Evolutionary conservation across 495 filamentous ascomycete species (phyloP).

Genomic region (Xanthoparmelia taractica): DNA sequence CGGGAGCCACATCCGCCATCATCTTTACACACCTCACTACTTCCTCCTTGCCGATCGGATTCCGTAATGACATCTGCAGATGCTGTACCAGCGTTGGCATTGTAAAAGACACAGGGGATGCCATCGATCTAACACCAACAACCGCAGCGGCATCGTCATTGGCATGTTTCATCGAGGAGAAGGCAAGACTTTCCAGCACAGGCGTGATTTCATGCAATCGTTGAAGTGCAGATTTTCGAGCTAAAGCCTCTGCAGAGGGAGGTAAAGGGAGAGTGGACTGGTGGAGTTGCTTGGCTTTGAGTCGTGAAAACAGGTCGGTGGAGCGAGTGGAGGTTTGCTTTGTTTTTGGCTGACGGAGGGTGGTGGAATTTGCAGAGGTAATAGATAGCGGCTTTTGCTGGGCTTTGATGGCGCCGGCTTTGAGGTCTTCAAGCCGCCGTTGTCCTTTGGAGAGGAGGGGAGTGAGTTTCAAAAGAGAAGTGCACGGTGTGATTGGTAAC

Average conservation of each 20-base stretch:
- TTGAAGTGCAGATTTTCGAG: constrained; percentile 50
- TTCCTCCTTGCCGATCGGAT: constrained; percentile 54
- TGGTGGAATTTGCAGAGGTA: neutral
- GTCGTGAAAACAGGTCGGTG: constrained; percentile 49
- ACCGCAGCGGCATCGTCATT: constrained; percentile 13
- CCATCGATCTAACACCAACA: constrained; percentile 24
- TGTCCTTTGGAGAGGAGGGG: constrained; percentile 48
- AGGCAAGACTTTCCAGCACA: constrained; percentile 50
- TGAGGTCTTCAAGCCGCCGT: constrained; percentile 53
- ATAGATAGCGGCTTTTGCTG: constrained; percentile 15
- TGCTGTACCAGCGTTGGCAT: constrained; percentile 51
- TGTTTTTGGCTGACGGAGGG: neutral
- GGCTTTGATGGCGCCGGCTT: constrained; percentile 31
- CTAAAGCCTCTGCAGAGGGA: constrained; percentile 41
- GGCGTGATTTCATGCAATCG: constrained; percentile 53
- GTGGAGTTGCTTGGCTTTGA: constrained; percentile 51
- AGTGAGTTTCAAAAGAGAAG: constrained; percentile 38
- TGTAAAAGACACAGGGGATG: constrained; percentile 46
- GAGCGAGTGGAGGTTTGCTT: constrained; percentile 9
- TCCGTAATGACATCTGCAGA: constrained; percentile 53
- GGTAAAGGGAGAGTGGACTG: constrained; percentile 35
- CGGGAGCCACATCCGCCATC: constrained; percentile 55
- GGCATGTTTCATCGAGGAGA: constrained; percentile 27
- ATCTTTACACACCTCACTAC: constrained; percentile 47
- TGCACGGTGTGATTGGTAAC: constrained; percentile 42